Conservation (phyloP, 2,329 filamentous ascomycete species). For the Penicillium digitatum region DNA sequence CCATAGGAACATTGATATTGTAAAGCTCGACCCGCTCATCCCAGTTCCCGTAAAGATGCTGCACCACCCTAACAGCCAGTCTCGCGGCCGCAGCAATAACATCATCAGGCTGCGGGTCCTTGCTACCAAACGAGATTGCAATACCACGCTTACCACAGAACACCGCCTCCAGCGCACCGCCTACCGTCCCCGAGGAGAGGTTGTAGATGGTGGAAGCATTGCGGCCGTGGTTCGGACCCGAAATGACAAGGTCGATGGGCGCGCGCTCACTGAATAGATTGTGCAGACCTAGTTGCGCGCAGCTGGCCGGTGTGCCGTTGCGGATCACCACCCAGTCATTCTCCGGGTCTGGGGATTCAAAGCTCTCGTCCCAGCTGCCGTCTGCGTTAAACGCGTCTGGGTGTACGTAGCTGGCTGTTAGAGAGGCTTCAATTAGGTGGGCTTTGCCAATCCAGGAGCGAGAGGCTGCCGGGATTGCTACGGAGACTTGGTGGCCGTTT, state of each 20-base stretch:
- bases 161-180: conserved; percentile 69
- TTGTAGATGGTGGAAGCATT: conserved; percentile 76
- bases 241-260: conserved; percentile 68
- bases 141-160: conserved; percentile 65
- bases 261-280: conserved; percentile 68
- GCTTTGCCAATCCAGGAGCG: conserved; percentile 96
- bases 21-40: conserved; percentile 70
- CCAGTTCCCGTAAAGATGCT: conserved; percentile 70
- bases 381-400: conserved; percentile 53
- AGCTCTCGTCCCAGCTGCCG: conserved; percentile 48
- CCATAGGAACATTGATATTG: conserved; percentile 78
- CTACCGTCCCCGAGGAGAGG: conserved; percentile 70
- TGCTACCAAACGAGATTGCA: conserved; percentile 80
- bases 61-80: conserved; percentile 68
- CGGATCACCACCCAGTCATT: conserved; percentile 66
- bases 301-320: conserved; percentile 72
- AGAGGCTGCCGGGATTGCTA: conserved; percentile 81
- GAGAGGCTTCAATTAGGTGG: conserved; percentile 80
- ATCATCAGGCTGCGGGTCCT: conserved; percentile 68
- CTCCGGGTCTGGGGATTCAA: not conserved
- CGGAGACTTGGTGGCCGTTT: conserved; percentile 76
- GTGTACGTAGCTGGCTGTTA: conserved; percentile 76
- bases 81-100: conserved; percentile 70
- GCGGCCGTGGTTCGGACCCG: conserved; percentile 72
- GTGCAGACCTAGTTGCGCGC: conserved; percentile 71